A percentile compares a stretch with the other conserved stretches of the same genome.
These are phyloP conservation scores for Cercospora sp. DNA, from an alignment of 2,329 filamentous ascomycete species.

Conservation along the genomic window DNA sequence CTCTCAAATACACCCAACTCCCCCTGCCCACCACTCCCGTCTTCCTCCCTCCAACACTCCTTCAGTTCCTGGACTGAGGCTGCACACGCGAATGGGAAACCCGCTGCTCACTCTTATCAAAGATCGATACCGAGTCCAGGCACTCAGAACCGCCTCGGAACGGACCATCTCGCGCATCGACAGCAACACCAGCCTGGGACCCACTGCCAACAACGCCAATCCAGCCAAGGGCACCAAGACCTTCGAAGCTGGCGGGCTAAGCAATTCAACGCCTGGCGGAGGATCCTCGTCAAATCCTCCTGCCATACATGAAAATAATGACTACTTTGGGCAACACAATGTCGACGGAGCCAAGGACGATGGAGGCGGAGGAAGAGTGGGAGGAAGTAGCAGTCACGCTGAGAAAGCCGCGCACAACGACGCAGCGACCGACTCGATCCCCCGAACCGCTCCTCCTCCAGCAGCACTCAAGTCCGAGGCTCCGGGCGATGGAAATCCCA, in stretches of 20 bases:
- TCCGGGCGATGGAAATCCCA: constrained; percentile 54
- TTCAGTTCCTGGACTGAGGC: constrained; percentile 18
- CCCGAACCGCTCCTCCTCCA: constrained; percentile 35
- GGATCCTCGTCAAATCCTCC: constrained; percentile 30
- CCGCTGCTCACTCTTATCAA: constrained; percentile 21
- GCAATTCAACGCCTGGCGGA: constrained; percentile 29
- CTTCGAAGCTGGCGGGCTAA: constrained; percentile 38
- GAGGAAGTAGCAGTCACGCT: constrained; percentile 19
- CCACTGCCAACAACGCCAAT: constrained; percentile 10
- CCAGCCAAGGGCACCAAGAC: constrained; percentile 24
- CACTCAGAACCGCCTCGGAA: constrained; percentile 17
- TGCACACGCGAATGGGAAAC: constrained; percentile 20
- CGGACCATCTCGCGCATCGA: constrained; percentile 18
- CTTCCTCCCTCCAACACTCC: constrained; percentile 14
- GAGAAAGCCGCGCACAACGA: constrained; percentile 32
- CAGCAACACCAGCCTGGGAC: constrained; percentile 8
- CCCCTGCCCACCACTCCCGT: background rate
- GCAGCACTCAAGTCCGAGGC: constrained; percentile 48
- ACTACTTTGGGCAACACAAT: constrained; percentile 27
- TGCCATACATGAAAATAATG: constrained; percentile 13
- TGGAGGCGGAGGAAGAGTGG: constrained; percentile 16
- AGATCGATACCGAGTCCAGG: constrained; percentile 20
- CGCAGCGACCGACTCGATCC: constrained; percentile 23
- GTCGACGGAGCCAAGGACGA: constrained; percentile 34
- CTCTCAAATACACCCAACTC: background rate